Evolutionary conservation across 2,329 filamentous ascomycete species (phyloP).

Genomic region (Fusarium bactridioides): DNA sequence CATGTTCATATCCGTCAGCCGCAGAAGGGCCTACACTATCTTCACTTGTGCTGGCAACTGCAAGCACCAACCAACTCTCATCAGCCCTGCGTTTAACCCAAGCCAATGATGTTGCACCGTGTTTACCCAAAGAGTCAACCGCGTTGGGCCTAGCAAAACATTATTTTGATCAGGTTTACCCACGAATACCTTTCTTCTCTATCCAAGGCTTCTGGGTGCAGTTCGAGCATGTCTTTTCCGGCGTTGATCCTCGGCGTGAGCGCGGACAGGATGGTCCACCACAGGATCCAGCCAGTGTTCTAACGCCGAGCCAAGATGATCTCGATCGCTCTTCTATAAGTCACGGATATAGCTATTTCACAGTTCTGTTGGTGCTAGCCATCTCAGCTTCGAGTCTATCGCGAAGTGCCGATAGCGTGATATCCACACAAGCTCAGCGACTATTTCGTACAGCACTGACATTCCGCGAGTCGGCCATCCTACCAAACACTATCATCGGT

Average conservation of each 20-base stretch:
- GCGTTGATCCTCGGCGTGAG: neutral
- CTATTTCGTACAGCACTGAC: neutral
- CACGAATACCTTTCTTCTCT: constrained; percentile 10
- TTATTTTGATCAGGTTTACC: neutral
- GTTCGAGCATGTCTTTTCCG: constrained; percentile 9
- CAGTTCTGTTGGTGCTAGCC: neutral
- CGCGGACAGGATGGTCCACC: neutral
- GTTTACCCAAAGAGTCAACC: neutral
- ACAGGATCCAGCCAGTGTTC: neutral
- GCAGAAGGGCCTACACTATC: neutral
- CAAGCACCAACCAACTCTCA: constrained; percentile 1
- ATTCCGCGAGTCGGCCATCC: neutral
- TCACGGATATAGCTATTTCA: neutral
- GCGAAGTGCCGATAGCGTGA: constrained; percentile 4
- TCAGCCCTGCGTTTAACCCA: neutral
- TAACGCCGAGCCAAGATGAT: neutral
- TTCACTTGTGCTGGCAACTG: neutral
- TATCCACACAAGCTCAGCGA: neutral
- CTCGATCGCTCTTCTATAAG: neutral
- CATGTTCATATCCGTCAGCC: neutral
- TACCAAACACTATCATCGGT: neutral
- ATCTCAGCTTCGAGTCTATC: constrained; percentile 12
- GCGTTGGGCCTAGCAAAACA: neutral
- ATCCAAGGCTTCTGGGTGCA: constrained; percentile 12
- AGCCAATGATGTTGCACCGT: neutral